These are phyloP conservation scores for Leishmania gerbilli DNA, from an alignment of 208 protist genomes.

Conservation along the genomic window DNA sequence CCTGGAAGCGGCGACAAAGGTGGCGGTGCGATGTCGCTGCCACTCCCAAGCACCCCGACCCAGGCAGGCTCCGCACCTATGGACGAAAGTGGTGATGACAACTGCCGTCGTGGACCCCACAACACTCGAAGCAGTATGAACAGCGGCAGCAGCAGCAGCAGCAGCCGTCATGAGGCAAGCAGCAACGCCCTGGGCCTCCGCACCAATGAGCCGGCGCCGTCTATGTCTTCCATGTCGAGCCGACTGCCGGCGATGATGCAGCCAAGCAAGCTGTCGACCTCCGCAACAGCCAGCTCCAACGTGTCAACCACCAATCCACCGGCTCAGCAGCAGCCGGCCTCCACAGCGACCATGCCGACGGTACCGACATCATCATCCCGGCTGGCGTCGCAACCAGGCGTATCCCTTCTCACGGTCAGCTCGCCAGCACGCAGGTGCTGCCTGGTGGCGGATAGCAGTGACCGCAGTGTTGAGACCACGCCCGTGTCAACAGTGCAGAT, in stretches of 20 bases:
- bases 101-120: neutral
- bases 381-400: conserved; percentile 19
- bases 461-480: neutral
- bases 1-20: neutral
- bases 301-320: neutral
- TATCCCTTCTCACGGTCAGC: conserved; percentile 8
- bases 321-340: neutral
- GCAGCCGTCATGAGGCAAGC: neutral
- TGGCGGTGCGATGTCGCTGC: neutral
- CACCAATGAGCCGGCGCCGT: neutral
- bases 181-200: neutral
- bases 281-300: neutral
- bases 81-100: neutral
- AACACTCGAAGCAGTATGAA: neutral
- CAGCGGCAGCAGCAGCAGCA: conserved; percentile 1
- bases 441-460: conserved; percentile 19
- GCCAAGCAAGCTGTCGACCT: conserved; percentile 18
- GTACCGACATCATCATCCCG: conserved; percentile 24
- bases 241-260: conserved; percentile 22
- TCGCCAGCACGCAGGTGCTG: conserved; percentile 24
- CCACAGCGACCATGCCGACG: conserved; percentile 9
- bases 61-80: neutral
- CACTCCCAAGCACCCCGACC: neutral
- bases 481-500: neutral
- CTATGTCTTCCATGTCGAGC: conserved; percentile 2